Evolutionary conservation across 441 rosid genomes (phyloP), one percentile per base, ranked within the genome.

Genomic region (Flueggea neowawraea): DNA sequence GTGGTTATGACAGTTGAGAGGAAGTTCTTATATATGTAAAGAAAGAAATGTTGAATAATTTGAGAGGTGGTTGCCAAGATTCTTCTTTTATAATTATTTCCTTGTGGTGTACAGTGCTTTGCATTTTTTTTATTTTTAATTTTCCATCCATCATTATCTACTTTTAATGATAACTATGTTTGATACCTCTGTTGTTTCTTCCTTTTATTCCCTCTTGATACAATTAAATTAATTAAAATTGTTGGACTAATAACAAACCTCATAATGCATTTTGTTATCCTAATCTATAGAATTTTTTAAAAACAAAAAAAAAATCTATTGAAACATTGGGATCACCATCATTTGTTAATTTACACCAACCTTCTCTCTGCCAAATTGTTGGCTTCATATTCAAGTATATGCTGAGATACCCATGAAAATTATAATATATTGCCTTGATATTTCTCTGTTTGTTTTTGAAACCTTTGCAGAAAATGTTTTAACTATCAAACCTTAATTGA

Each of bases 101-200:
- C 16, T 57, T 64, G 58, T 10, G 47, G 63, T 59, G 62, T 67
- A 16, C 57, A 45, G 60, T 64, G 64, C 41, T 28, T 60, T 67
- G 65, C 63, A 66, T 69, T 57, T 67, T 67, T 69, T 17, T n/a
- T n/a, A n/a, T n/a, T n/a, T 63, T 69, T 71, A 59, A 62, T 63
- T 78, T 4, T 36, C 31, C 8, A 36, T 60, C 65, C 39, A 59
- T 69, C 75, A 12, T 54, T 70, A 47, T 64, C 64, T 52, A 11
- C 41, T 36, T 36, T 36, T 8, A 36, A 36, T 36, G 41, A 36
- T 36, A 36, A 36, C 9, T 36, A 5, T 64, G 61, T 71, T 64
- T 60, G 55, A 58, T 22, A 22, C 51, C 58, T 31, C n/a, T 67
- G 60, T 54, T 45, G 31, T 70, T 61, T 44, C 47, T 69, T 0